Evolutionary conservation across 345 rosid species (phyloP).

Genomic region (Xanthoceras sorbifolium): DNA sequence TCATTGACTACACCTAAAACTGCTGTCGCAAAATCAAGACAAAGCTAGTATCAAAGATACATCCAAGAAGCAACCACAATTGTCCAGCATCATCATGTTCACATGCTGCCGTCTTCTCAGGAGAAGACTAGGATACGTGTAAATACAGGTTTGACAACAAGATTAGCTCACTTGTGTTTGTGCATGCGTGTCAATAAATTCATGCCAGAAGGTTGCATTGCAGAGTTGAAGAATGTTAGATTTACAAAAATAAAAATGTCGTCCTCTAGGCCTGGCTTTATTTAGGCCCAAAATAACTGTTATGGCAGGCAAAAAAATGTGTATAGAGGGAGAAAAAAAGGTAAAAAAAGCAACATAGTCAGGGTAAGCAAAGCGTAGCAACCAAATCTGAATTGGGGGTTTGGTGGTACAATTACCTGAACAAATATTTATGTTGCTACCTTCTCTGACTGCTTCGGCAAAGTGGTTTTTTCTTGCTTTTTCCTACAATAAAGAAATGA

Average conservation of each 20-base stretch:
- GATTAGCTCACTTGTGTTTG: neutral
- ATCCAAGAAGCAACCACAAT: neutral
- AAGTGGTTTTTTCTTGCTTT: conserved; percentile 17
- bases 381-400: neutral
- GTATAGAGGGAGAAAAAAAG: neutral
- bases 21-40: neutral
- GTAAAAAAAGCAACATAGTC: neutral
- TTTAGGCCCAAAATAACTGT: neutral
- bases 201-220: neutral
- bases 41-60: neutral
- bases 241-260: neutral
- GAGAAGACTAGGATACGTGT: neutral
- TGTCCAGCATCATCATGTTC: neutral
- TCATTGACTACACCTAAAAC: neutral
- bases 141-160: neutral
- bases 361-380: neutral
- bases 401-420: neutral
- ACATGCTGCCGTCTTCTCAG: neutral
- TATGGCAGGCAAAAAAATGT: neutral
- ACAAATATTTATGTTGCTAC: conserved; percentile 16
- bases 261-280: neutral
- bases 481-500: conserved; percentile 26
- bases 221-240: neutral
- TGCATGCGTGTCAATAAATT: neutral
- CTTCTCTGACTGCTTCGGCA: neutral